Evolutionary conservation across 106 monocot species (phyloP).

Genomic region (Phalaenopsis aphrodite): DNA sequence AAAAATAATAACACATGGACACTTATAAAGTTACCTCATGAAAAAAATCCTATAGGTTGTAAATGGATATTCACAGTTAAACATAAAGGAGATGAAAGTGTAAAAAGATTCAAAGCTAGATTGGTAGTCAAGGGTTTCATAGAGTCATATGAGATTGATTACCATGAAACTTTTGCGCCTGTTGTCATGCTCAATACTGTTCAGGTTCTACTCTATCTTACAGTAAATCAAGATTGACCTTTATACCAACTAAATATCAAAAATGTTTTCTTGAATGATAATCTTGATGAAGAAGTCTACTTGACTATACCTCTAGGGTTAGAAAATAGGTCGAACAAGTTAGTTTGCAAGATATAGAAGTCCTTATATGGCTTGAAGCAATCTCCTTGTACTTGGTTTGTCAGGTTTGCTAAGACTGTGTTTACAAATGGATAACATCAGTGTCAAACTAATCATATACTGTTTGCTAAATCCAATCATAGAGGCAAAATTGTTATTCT

Average conservation of each 20-base stretch:
- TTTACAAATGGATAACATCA: background rate
- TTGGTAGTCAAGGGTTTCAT: too few relatives aligned
- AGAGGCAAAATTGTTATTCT: too few relatives aligned
- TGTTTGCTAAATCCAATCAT: background rate
- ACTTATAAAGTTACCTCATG: too few relatives aligned
- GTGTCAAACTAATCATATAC: background rate
- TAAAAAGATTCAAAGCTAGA: too few relatives aligned
- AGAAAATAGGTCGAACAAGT: background rate
- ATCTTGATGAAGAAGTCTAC: conserved; percentile 7
- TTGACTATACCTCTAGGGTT: background rate
- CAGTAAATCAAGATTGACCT: background rate
- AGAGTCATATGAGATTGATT: too few relatives aligned
- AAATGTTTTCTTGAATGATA: background rate
- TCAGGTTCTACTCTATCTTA: background rate
- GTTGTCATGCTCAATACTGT: too few relatives aligned
- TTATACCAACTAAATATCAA: too few relatives aligned
- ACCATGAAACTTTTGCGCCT: too few relatives aligned
- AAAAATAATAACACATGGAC: background rate
- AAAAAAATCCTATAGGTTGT: too few relatives aligned
- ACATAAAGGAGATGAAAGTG: too few relatives aligned
- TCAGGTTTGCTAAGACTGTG: background rate
- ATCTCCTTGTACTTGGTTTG: conserved; percentile 4
- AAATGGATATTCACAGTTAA: too few relatives aligned
- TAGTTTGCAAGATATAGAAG: background rate
- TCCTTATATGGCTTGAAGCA: conserved; percentile 13